These are phyloP conservation scores for Fraxinus quadrangulata DNA, from an alignment of 257 asterid species.

Conservation along the genomic window DNA sequence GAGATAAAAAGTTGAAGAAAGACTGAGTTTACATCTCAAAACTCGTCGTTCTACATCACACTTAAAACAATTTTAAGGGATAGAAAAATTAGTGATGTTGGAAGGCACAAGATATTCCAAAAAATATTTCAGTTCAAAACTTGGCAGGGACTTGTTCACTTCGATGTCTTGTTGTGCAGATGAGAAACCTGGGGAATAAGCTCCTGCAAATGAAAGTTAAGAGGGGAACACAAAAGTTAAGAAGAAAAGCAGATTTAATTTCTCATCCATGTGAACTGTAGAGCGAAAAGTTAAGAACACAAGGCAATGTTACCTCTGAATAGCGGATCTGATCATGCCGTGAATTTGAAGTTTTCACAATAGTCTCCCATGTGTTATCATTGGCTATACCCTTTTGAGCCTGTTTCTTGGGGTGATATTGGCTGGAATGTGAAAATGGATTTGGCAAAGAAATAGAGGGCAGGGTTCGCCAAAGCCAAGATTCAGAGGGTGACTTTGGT, in stretches of 20 bases:
- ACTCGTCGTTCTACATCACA: slow-evolving; percentile 28
- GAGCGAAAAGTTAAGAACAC: neutral
- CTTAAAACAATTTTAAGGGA: slow-evolving; percentile 22
- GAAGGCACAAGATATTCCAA: slow-evolving; percentile 27
- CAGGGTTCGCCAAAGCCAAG: slow-evolving; percentile 89
- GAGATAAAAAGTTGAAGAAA: neutral
- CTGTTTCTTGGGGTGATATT: slow-evolving; percentile 44
- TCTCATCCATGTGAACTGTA: neutral
- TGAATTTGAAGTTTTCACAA: slow-evolving; percentile 65
- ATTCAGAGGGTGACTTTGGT: slow-evolving; percentile 93
- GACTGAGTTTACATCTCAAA: slow-evolving; percentile 20
- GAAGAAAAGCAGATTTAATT: neutral
- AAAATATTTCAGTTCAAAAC: neutral
- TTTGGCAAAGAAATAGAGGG: slow-evolving; percentile 65
- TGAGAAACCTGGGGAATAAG: slow-evolving; percentile 50
- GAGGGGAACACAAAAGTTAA: neutral
- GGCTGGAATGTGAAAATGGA: slow-evolving; percentile 60
- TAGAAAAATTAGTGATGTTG: slow-evolving; percentile 34
- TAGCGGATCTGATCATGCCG: slow-evolving; percentile 54
- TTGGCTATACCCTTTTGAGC: slow-evolving; percentile 39
- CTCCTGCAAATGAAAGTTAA: slow-evolving; percentile 47
- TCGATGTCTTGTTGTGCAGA: slow-evolving; percentile 43
- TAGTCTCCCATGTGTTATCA: slow-evolving; percentile 77
- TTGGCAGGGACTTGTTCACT: neutral
- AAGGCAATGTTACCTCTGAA: slow-evolving; percentile 58